phyloP scores from a whole-genome alignment of 2,329 filamentous ascomycete species.

The Parafenestella ontariensis region DNA sequence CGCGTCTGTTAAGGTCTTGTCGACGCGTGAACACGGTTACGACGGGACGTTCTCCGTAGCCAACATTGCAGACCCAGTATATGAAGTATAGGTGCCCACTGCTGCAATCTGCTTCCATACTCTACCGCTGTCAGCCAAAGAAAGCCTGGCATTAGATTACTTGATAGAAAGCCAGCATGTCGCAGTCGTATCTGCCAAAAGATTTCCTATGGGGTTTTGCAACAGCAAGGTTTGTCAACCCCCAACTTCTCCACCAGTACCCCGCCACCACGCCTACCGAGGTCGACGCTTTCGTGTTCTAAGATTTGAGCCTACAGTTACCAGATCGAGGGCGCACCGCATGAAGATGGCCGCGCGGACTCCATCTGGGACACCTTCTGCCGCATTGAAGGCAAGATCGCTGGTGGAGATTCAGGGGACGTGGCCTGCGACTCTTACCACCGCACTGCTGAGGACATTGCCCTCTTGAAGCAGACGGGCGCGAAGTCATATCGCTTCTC shows the following conservation, averaged over 20 bases:
- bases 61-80: constrained; percentile 36
- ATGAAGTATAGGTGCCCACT: constrained; percentile 39
- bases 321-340: constrained; percentile 80
- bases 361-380: constrained; percentile 95
- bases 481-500: constrained; percentile 84
- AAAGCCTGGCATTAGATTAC: constrained; percentile 11
- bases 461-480: constrained; percentile 75
- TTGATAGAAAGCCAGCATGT: constrained; percentile 31
- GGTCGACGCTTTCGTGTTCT: constrained; percentile 20
- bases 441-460: constrained; percentile 77
- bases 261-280: constrained; percentile 27
- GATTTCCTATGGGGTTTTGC: constrained; percentile 52
- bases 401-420: constrained; percentile 75
- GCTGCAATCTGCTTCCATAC: constrained; percentile 10
- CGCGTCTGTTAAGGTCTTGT: constrained; percentile 33
- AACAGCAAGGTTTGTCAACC: constrained; percentile 49
- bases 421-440: constrained; percentile 89
- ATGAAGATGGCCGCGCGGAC: constrained; percentile 78
- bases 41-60: constrained; percentile 47
- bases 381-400: constrained; percentile 80
- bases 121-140: constrained; percentile 12
- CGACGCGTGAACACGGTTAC: constrained; percentile 43
- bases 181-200: constrained; percentile 48
- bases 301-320: constrained; percentile 64
- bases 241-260: constrained; percentile 24